Base-by-base conservation (phyloP, 192 early-diverging fungal genomes). In the Coemansia sp. region DNA sequence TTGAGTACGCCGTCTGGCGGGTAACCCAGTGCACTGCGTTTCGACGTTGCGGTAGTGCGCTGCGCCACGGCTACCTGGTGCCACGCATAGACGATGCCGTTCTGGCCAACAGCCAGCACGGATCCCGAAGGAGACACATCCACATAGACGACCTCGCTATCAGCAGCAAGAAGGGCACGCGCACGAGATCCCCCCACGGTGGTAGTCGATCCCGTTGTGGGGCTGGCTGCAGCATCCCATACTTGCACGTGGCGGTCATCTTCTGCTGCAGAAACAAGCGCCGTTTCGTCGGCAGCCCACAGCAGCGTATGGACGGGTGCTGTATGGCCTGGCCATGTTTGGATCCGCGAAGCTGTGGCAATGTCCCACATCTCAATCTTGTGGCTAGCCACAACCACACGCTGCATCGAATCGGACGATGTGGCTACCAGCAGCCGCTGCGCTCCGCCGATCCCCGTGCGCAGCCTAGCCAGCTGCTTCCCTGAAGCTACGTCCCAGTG, bases 341-440 rank as follows among this genome's bases (percentile, higher is more conserved):
- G 58, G 55, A 64, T 28, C 30, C 4, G n/a, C 15, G 33, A 20
- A 37, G 52, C 34, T 7, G 23, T 39, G 23, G 26, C 55, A 0
- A 75, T 18, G 37, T 82, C 79, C 73, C 73, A 75, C 35, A 82
- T 39, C 26, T 82, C 79, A 20, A 76, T 63, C 25, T 62, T 57
- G 33, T 77, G 79, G 58, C 74, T 82, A 42, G 74, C 71, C 15
- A 82, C 70, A 0, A 59, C 79, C 23, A 73, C 70, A 30, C 70
- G 70, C 51, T 35, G 40, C 21, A 6, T 5, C 12, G 8, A 21
- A 2, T 10, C 48, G 48, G 12, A 8, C 8, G 48, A 23, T 26
- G 48, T 15, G 9, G 48, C 48, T 9, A 73, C 71, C 3, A 73
- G 34, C 35, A 82, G 62, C 46, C 31, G 18, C n/a, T 37, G 57